These are phyloP conservation scores for Xylariales sp. DNA, from an alignment of 2,329 filamentous ascomycete species.

Conservation along the genomic window DNA sequence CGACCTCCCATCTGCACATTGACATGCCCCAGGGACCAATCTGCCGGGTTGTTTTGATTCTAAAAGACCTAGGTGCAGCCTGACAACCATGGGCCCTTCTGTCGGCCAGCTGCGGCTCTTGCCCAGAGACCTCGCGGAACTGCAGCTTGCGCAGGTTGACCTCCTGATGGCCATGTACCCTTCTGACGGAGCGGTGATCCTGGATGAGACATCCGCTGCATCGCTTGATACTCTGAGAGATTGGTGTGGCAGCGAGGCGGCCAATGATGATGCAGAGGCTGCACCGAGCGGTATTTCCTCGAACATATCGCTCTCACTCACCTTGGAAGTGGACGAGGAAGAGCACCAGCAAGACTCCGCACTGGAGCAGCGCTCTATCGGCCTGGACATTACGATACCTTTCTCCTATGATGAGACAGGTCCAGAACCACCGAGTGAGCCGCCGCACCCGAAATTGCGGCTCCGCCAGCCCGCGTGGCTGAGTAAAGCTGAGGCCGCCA, in stretches of 20 bases:
- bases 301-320: constrained; percentile 16
- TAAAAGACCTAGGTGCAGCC: no score
- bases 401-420: constrained; percentile 13
- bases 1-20: no score
- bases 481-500: constrained; percentile 40
- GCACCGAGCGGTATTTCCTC: background rate
- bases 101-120: no score
- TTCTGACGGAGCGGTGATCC: constrained; percentile 25
- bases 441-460: constrained; percentile 35
- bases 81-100: no score
- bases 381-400: constrained; percentile 31
- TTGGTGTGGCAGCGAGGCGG: background rate
- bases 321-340: constrained; percentile 14
- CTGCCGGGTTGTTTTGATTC: no score
- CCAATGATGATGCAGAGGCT: background rate
- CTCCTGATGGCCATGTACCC: constrained; percentile 50
- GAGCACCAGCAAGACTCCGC: constrained; percentile 2
- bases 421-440: constrained; percentile 20
- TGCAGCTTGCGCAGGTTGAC: constrained; percentile 44
- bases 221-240: background rate
- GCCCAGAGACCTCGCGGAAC: constrained; percentile 38
- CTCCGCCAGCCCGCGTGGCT: constrained; percentile 48
- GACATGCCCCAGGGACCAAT: no score
- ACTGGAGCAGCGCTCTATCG: constrained; percentile 12
- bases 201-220: constrained; percentile 16